Conservation (phyloP, 768 basidiomycete genomes). For the Phylloporus rhodoxanthus region DNA sequence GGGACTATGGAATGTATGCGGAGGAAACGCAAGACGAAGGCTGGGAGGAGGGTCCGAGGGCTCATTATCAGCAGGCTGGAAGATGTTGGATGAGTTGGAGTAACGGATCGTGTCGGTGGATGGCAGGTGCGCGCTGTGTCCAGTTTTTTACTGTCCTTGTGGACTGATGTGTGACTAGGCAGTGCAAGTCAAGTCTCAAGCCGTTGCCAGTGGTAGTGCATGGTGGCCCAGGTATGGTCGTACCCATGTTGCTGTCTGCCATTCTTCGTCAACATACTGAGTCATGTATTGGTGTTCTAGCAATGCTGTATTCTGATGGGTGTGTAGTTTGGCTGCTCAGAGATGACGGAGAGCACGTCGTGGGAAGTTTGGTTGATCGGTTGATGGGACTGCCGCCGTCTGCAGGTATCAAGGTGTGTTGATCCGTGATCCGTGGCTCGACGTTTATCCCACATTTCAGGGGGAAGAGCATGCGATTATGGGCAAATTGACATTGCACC, state of each 20-base stretch:
- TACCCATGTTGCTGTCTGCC: slow-evolving; percentile 54
- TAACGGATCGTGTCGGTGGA: slow-evolving; percentile 49
- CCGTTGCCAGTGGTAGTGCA: slow-evolving; percentile 24
- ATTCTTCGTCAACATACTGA: slow-evolving; percentile 65
- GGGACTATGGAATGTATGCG: slow-evolving; percentile 38
- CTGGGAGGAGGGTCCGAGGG: slow-evolving; percentile 35
- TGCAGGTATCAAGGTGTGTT: slow-evolving; percentile 49
- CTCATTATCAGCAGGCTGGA: slow-evolving; percentile 52
- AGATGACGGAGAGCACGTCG: slow-evolving; percentile 47
- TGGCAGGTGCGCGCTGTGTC: slow-evolving; percentile 35
- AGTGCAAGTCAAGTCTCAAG: slow-evolving; percentile 40
- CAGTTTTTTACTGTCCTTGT: background rate
- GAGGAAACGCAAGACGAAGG: slow-evolving; percentile 10
- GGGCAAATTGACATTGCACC: slow-evolving; percentile 72
- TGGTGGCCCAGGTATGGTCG: slow-evolving; percentile 42
- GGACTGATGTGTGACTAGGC: slow-evolving; percentile 23
- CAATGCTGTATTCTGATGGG: slow-evolving; percentile 1
- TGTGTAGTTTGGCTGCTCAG: slow-evolving; percentile 60
- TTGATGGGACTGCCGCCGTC: slow-evolving; percentile 53
- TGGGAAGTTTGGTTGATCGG: slow-evolving; percentile 50
- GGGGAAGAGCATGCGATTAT: slow-evolving; percentile 70
- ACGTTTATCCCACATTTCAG: slow-evolving; percentile 32
- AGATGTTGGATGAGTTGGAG: slow-evolving; percentile 59
- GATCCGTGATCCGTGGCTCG: background rate
- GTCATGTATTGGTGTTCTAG: slow-evolving; percentile 20